Evolutionary conservation across 371 early-diverging fungal species (phyloP), one percentile per base, ranked within the genome.

Genomic region (Mucor piriformis): DNA sequence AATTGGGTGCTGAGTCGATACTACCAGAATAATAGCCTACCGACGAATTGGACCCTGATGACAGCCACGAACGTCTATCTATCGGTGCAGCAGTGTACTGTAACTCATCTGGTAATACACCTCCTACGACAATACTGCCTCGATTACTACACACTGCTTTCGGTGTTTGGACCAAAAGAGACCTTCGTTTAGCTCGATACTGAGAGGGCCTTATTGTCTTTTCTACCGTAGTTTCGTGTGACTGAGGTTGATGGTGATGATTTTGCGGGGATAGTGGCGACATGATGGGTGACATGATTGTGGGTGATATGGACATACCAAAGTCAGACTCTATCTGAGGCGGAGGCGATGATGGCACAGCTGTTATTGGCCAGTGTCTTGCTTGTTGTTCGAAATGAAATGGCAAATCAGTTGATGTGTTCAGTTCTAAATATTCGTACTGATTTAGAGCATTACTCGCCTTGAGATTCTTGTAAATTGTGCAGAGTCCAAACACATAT

Each of bases 401-500:
- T 5, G 48, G 54, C 32, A 63, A 49, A 54, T 37, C 43, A 3
- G 42, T 53, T 32, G 43, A 50, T 49, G 55, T 61, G 11, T 59
- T 47, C 24, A 72, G 40, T 23, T 65, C 66, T 32, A 75, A 54
- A 27, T 72, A 72, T 50, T 75, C 72, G 32, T 75, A 75, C 10
- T 89, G 85, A 8, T 92, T 86, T 32, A 57, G 23, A 18, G 54
- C 50, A 53, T 67, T 67, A 46, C 38, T 49, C n/a, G 47, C 49
- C 21, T 59, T 61, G 6, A 67, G 37, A 25, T 58, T 54, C 16
- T 52, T 73, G 50, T 88, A 84, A 16, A 96, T 82, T 3, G 79
- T 84, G 52, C 74, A 78, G 20, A 98, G 72, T 50, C 95, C 58
- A 50, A 74, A 65, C 6, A 75, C 50, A 52, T 73, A 78, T 16